Evolutionary conservation across 129 eudicot species (phyloP).

Genomic region (Flaveria sonorensis): DNA sequence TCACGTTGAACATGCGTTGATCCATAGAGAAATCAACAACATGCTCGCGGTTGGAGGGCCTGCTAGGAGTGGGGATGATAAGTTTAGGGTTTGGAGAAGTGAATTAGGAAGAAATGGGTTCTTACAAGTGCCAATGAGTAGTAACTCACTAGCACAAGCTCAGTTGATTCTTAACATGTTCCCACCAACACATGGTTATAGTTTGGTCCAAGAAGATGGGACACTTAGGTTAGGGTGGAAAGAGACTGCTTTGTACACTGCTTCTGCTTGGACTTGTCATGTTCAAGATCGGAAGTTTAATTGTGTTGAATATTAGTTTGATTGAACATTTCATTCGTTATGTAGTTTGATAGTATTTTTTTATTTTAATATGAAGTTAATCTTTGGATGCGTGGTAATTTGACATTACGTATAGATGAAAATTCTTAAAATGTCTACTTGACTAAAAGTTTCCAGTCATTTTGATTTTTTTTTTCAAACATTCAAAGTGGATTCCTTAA

Average conservation of each 20-base stretch:
- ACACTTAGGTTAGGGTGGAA: conserved; percentile 77
- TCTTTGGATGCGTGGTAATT: not conserved
- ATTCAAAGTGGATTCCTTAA: no score
- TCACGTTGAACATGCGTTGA: conserved; percentile 52
- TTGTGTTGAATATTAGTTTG: conserved; percentile 26
- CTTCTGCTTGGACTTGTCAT: conserved; percentile 82
- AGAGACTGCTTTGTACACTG: conserved; percentile 78
- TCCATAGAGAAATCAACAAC: conserved; percentile 70
- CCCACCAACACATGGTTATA: conserved; percentile 63
- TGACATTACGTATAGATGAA: no score
- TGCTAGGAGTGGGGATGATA: conserved; percentile 78
- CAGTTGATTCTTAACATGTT: conserved; percentile 74
- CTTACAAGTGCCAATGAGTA: conserved; percentile 70
- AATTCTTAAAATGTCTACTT: no score
- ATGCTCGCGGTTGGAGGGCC: conserved; percentile 83
- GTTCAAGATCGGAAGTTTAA: conserved; percentile 36
- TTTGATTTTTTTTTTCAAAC: no score
- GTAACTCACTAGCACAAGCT: conserved; percentile 77
- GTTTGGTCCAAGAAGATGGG: conserved; percentile 63
- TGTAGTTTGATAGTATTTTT: conserved; percentile 9
- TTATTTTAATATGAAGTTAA: conserved; percentile 7
- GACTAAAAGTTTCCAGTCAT: no score
- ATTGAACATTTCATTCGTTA: conserved; percentile 15
- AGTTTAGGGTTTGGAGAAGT: conserved; percentile 65
- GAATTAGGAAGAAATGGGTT: conserved; percentile 62